phyloP scores from a whole-genome alignment of 108 stramenopile genomes.

The Pelagomonas calceolata region DNA sequence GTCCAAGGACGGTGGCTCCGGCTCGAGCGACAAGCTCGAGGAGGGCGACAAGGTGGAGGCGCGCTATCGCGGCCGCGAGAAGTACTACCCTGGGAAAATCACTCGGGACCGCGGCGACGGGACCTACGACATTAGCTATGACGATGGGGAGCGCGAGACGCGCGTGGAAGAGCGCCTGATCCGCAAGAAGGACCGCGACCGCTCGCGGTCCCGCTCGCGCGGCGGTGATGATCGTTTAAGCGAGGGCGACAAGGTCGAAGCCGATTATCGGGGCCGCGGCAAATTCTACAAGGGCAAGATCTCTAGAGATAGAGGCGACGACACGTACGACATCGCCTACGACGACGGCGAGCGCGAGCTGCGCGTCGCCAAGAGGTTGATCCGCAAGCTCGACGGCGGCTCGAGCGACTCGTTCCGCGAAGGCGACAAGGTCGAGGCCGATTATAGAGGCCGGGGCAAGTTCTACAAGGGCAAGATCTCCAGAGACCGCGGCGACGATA shows the following conservation, averaged over 20 bases:
- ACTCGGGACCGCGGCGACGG: constrained; percentile 15
- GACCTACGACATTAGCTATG: constrained; percentile 19
- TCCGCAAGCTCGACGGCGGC: constrained; percentile 4
- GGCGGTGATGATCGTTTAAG: constrained; percentile 6
- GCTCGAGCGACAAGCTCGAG: not conserved
- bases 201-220: too few relatives aligned
- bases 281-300: constrained; percentile 22
- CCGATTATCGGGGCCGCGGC: constrained; percentile 28
- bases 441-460: constrained; percentile 25
- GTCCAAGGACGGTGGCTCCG: not conserved
- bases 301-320: constrained; percentile 21
- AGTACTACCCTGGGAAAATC: constrained; percentile 26
- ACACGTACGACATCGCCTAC: constrained; percentile 29
- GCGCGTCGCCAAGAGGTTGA: constrained; percentile 4
- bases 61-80: constrained; percentile 25
- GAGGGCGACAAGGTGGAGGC: constrained; percentile 34
- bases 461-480: constrained; percentile 27
- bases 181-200: constrained; percentile 1
- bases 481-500: constrained; percentile 17
- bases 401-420: not conserved
- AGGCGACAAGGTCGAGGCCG: constrained; percentile 34
- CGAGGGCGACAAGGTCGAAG: constrained; percentile 38
- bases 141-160: constrained; percentile 16
- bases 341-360: constrained; percentile 27
- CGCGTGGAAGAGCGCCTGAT: constrained; percentile 1